Base-by-base conservation (phyloP, 371 early-diverging fungal species). In the Mortierella sp. region DNA sequence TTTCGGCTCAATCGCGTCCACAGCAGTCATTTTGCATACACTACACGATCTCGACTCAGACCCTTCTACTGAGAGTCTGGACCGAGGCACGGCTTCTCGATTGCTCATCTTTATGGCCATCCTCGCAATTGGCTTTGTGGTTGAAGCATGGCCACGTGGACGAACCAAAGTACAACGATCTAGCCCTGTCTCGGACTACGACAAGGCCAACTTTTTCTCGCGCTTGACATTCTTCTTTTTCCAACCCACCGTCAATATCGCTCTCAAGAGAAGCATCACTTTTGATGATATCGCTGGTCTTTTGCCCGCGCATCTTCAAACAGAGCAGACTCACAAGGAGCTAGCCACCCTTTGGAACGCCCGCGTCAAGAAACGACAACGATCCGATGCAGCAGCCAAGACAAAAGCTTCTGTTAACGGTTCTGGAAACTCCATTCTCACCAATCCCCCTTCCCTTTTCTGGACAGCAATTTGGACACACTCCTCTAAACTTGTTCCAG, bases 101-200 rank as follows among this genome's bases (percentile, higher is more conserved):
- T 18, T 19, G 48, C 18, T 69, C 52, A 19, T 56, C n/a, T 57
- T 48, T 21, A 1, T 62, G 4, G 7, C 25, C 14, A 43, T 48
- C 0, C 67, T 74, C 46, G 5, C 64, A 9, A 4, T 64, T 14
- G 71, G 71, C 23, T 66, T 72, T 44, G 37, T 62, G 6, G 37
- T 72, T 18, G 72, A 72, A 64, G 66, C 72, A 7, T 72, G 61
- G 72, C 72, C 72, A 0, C 26, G 72, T 30, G 72, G 72, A 57
- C 50, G 53, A 23, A 72, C 72, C 23, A 53, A 18, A 15, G 72
- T 72, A 7, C 72, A 72, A 23, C 61, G 21, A 45, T 19, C 47
- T 15, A 66, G 72, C 21, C 47, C 45, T 1, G 66, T 66, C 11
- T 23, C 56, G 3, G 28, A 56, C 7, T 72, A 66, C 25, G 67